Percentiles rank a stretch among this genome's conserved stretches.
Conservation (phyloP, 106 monocot species). For the Dendrobium catenatum region DNA sequence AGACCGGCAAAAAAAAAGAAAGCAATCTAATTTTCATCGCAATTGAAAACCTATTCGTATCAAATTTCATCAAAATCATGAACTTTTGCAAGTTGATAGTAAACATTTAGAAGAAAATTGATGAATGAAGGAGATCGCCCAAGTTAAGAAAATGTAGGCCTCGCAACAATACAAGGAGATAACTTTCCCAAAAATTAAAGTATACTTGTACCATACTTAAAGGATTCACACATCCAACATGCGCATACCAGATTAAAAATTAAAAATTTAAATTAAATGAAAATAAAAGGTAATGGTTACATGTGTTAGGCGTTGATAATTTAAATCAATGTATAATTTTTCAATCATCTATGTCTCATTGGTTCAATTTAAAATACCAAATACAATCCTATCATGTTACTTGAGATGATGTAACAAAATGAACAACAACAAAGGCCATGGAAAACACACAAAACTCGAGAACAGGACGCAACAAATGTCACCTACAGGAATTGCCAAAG, state of each 20-base stretch:
- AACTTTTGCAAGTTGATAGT: neutral
- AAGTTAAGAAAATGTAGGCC: neutral
- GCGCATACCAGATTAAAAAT: neutral
- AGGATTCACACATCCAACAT: neutral
- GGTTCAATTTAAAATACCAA: neutral
- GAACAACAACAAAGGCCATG: neutral
- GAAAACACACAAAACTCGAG: neutral
- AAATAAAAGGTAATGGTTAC: neutral
- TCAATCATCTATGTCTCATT: neutral
- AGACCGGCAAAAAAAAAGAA: too few relatives aligned
- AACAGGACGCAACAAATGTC: neutral
- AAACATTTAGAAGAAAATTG: neutral
- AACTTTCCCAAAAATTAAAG: neutral
- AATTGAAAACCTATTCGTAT: too few relatives aligned
- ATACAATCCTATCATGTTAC: too few relatives aligned
- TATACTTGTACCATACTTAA: neutral
- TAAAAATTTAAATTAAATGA: neutral
- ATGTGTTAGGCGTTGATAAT: neutral
- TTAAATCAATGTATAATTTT: neutral
- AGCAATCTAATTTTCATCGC: too few relatives aligned
- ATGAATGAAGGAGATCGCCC: neutral
- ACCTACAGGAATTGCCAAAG: neutral
- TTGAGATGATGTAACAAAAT: neutral
- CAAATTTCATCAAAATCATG: neutral
- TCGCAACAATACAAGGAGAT: neutral